A percentile compares a stretch with the other conserved stretches of the same genome.
These are phyloP conservation scores for Rhodamnia rubescens DNA, from an alignment of 345 rosid species.

Conservation along the genomic window DNA sequence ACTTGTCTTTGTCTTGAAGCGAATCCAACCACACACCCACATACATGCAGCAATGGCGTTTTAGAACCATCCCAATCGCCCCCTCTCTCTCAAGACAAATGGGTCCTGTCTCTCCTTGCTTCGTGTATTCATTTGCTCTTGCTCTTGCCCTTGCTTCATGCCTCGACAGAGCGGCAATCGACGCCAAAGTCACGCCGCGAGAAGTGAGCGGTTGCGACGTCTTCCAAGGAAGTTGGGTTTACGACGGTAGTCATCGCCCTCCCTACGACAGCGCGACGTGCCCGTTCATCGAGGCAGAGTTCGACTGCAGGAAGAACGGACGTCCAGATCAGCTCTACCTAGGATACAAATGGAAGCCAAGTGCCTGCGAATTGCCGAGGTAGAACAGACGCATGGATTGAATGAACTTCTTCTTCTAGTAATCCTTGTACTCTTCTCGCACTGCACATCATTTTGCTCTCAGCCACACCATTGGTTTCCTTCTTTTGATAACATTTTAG, in stretches of 20 bases:
- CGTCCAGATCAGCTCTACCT: slow-evolving; percentile 38
- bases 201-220: slow-evolving; percentile 8
- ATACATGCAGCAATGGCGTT: not conserved
- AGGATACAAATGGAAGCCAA: slow-evolving; percentile 46
- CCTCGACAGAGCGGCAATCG: not conserved
- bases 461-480: not conserved
- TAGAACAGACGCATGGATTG: not conserved
- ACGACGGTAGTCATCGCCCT: slow-evolving; percentile 13
- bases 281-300: slow-evolving; percentile 38
- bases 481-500: not conserved
- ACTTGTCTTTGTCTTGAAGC: not conserved
- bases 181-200: not conserved
- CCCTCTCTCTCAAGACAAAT: not conserved
- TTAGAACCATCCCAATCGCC: not conserved
- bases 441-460: not conserved
- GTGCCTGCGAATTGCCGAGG: slow-evolving; percentile 33
- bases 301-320: slow-evolving; percentile 43
- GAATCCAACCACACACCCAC: not conserved
- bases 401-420: not conserved
- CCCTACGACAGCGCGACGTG: slow-evolving; percentile 26
- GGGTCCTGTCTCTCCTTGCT: not conserved
- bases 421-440: not conserved
- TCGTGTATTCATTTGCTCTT: not conserved
- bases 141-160: not conserved
- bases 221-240: slow-evolving; percentile 43